Evolutionary conservation across 1,284 basidiomycete species (phyloP).

Genomic region (Phenoliferia sp.): DNA sequence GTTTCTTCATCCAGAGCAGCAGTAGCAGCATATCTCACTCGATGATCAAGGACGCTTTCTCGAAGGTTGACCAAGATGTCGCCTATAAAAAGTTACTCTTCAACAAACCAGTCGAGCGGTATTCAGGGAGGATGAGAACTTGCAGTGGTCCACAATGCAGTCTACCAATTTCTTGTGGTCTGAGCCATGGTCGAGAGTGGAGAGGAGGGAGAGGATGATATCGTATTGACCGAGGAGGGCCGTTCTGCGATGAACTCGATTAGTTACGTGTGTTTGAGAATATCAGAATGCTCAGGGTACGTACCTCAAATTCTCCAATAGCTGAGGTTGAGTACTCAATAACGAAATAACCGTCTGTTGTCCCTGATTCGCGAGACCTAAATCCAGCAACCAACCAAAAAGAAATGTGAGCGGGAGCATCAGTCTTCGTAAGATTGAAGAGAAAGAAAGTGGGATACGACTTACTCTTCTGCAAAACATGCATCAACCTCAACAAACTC

Average conservation of each 20-base stretch:
- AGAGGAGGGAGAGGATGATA: conserved; percentile 79
- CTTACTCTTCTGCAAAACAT: conserved; percentile 29
- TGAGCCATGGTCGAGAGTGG: conserved; percentile 77
- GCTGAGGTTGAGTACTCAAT: conserved; percentile 67
- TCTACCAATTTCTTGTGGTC: conserved; percentile 81
- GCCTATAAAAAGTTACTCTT: conserved; percentile 44
- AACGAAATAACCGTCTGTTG: conserved; percentile 70
- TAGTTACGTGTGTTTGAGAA: background rate
- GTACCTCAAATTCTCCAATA: conserved; percentile 78
- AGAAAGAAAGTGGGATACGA: background rate
- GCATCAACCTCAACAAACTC: conserved; percentile 36
- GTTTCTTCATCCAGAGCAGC: conserved; percentile 61
- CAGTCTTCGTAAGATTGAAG: background rate
- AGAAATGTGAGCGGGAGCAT: background rate
- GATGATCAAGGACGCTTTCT: conserved; percentile 76
- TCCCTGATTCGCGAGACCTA: conserved; percentile 30
- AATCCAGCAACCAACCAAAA: no score
- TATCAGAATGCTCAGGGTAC: conserved; percentile 37
- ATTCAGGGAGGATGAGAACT: conserved; percentile 39
- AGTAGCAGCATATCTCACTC: conserved; percentile 77
- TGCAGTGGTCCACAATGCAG: conserved; percentile 79
- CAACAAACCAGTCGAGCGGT: background rate
- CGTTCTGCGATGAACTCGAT: conserved; percentile 21
- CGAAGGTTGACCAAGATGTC: conserved; percentile 85
- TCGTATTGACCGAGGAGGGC: conserved; percentile 68